Evolutionary conservation across 805 yeast species (phyloP), one percentile per base, ranked within the genome.

Genomic region (Debaryomyces prosopidis): DNA sequence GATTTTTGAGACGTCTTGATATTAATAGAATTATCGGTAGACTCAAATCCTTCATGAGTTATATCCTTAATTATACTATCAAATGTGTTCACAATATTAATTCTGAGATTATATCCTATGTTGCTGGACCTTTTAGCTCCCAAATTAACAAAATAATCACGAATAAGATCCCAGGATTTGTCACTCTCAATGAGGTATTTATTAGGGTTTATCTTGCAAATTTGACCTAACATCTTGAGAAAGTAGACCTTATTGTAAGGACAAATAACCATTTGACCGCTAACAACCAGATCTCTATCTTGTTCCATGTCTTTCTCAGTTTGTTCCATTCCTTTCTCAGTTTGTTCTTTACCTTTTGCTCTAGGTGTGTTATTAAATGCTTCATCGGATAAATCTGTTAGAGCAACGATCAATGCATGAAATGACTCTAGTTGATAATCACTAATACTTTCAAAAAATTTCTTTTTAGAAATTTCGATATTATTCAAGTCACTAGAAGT

Each of bases 371-470:
- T 19, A 36, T 39, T 41, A 35, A 38, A 28, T 12, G 60, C 59
- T 1, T 50, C 51, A 15, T 65, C 60, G 2, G 81, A 76, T 11
- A 83, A 64, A 0, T 59, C 58, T 9, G 77, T 69, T 32, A 85
- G 53, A 0, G 84, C 74, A 1, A 60, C 52, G 1, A 84, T 44
- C 16, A 90, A 60, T 6, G 69, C 72, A 4, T 58, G 43, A 46
- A 83, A 81, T 1, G 89, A 76, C 0, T 63, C 61, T 2, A 68
- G 64, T 1, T 83, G 75, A 47, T 82, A 87, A 5, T 75, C 75
- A 11, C 66, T 64, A 1, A 92, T 75, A 42, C 85, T 81, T 23
- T 84, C 90, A 45, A 78, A 65, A 26, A 91, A 68, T 48, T 83
- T 85, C n/a, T 65, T 63, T 14, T 83, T 63, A 1, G 91, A 79